Evolutionary conservation across 1,284 basidiomycete species (phyloP).

Genomic region (Serendipita sp.): DNA sequence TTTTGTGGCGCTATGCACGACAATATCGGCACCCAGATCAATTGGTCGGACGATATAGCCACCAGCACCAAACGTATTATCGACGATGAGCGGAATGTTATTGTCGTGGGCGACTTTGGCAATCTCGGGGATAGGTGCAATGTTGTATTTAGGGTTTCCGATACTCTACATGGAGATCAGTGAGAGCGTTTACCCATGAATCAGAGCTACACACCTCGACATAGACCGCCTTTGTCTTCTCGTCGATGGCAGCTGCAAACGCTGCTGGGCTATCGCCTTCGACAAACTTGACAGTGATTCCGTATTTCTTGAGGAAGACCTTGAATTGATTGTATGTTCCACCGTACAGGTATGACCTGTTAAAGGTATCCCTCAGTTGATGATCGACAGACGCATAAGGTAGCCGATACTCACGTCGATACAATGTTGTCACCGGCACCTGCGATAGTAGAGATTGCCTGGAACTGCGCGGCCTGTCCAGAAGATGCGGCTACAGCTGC

Average conservation of each 20-base stretch:
- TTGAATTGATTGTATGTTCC: constrained; percentile 86
- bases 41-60: constrained; percentile 65
- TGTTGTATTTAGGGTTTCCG: constrained; percentile 71
- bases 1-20: constrained; percentile 80
- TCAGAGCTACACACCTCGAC: constrained; percentile 13
- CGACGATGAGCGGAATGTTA: constrained; percentile 69
- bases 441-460: constrained; percentile 50
- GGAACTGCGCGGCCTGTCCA: constrained; percentile 70
- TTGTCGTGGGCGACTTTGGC: constrained; percentile 68
- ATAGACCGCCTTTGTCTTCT: constrained; percentile 39
- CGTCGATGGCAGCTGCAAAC: constrained; percentile 62
- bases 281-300: constrained; percentile 70
- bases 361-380: background rate
- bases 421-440: constrained; percentile 71
- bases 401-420: constrained; percentile 48
- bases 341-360: constrained; percentile 51
- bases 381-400: constrained; percentile 32
- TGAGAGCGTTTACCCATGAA: constrained; percentile 49
- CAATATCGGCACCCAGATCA: constrained; percentile 69
- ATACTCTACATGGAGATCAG: constrained; percentile 38
- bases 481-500: constrained; percentile 69
- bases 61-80: constrained; percentile 84
- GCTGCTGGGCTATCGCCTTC: constrained; percentile 39
- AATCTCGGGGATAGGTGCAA: constrained; percentile 58
- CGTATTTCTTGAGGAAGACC: constrained; percentile 67